A percentile compares a stretch with the other conserved stretches of the same genome.
phyloP scores from a whole-genome alignment of 371 early-diverging fungal genomes.

The Mycotypha africana region DNA sequence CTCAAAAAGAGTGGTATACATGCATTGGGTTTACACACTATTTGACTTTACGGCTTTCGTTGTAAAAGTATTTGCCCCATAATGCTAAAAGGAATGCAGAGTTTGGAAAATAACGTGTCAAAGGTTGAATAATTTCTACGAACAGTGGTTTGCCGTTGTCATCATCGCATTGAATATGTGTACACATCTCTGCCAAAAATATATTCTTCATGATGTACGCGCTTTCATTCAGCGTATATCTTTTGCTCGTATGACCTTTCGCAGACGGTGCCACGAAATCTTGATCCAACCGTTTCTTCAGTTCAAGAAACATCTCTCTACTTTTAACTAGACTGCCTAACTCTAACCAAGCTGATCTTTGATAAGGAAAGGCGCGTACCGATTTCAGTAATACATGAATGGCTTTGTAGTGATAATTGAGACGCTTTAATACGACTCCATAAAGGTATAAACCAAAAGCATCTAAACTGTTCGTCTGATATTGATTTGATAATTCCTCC shows the following conservation, averaged over 20 bases:
- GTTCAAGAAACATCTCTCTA: slow-evolving; percentile 18
- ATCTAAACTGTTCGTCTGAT: slow-evolving; percentile 45
- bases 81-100: slow-evolving; percentile 60
- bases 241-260: too few species aligned
- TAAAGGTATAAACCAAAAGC: slow-evolving; percentile 66
- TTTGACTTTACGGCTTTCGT: too few species aligned
- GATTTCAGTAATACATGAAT: slow-evolving; percentile 59
- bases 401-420: slow-evolving; percentile 45
- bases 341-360: slow-evolving; percentile 93
- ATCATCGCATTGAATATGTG: too few species aligned
- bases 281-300: slow-evolving; percentile 18
- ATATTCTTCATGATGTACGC: slow-evolving; percentile 54
- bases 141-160: too few species aligned
- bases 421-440: slow-evolving; percentile 48
- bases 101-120: slow-evolving; percentile 35
- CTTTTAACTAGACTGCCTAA: slow-evolving; percentile 49
- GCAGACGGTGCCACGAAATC: too few species aligned
- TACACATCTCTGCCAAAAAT: slow-evolving; percentile 51
- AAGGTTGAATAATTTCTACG: slow-evolving; percentile 29
- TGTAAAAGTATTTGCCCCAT: slow-evolving; percentile 47
- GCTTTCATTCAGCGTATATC: too few species aligned
- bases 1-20: too few species aligned
- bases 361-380: slow-evolving; percentile 65
- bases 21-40: too few species aligned
- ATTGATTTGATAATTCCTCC: slow-evolving; percentile 40